phyloP scores from a whole-genome alignment of 78 protist species.

The Bigelowiella natans region DNA sequence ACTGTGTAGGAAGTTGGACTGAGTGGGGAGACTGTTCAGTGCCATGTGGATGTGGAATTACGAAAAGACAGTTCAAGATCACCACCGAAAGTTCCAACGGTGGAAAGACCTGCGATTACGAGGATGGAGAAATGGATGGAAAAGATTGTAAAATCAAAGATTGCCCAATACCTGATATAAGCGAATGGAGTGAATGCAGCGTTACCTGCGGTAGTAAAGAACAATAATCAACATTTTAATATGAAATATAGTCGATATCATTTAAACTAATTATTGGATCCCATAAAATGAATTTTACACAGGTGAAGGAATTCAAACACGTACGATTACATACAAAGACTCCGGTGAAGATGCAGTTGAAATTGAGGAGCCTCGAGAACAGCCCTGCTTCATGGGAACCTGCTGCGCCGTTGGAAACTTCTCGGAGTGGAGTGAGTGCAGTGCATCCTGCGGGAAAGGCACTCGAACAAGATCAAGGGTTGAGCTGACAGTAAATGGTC shows the following conservation, averaged over 20 bases:
- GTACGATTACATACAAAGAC: background rate
- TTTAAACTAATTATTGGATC: background rate
- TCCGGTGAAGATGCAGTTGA: background rate
- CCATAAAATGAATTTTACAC: background rate
- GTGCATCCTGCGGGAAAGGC: background rate
- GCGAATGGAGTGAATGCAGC: background rate
- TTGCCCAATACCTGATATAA: background rate
- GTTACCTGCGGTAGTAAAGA: background rate
- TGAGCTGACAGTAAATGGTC: no score
- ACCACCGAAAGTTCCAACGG: background rate
- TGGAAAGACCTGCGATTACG: background rate
- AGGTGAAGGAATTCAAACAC: background rate
- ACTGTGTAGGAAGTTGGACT: no score
- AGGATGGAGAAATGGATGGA: background rate
- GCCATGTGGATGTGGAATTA: background rate
- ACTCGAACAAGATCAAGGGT: no score
- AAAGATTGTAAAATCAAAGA: background rate
- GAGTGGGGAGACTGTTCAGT: no score
- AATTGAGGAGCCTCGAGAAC: background rate
- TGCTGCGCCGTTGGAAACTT: background rate
- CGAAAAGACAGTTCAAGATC: background rate
- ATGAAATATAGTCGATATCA: background rate
- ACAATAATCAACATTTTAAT: background rate
- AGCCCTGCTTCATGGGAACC: background rate
- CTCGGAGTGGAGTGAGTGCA: background rate